Conservation (phyloP, 2,329 filamentous ascomycete genomes). For the Dendryphion nanum region DNA sequence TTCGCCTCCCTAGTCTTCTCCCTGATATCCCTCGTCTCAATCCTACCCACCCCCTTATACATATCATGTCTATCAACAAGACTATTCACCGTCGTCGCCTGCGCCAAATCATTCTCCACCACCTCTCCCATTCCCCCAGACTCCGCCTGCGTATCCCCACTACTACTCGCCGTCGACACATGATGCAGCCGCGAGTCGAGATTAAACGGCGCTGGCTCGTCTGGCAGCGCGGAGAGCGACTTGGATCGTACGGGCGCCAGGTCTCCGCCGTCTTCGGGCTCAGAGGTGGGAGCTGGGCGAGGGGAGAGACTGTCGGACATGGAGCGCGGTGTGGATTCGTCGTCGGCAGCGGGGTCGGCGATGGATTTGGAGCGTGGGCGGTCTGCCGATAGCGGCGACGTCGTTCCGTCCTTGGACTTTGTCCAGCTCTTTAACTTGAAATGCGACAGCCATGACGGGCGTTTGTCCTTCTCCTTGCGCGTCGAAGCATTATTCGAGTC, state of each 20-base stretch:
- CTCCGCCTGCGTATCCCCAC: conserved; percentile 10
- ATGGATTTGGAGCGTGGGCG: conserved; percentile 19
- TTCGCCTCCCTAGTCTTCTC: conserved; percentile 27
- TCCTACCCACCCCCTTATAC: conserved; percentile 35
- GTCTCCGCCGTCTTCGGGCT: conserved; percentile 5
- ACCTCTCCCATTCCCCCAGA: background rate
- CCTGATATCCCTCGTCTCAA: conserved; percentile 41
- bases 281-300: background rate
- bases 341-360: conserved; percentile 9
- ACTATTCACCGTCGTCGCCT: conserved; percentile 33
- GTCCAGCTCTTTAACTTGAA: conserved; percentile 30
- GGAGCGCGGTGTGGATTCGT: conserved; percentile 25
- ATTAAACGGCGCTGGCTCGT: conserved; percentile 18
- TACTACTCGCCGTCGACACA: conserved; percentile 9
- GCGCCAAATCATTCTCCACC: conserved; percentile 15
- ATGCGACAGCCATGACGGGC: conserved; percentile 27
- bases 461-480: conserved; percentile 23
- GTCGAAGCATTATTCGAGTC: conserved; percentile 12
- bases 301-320: conserved; percentile 18
- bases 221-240: conserved; percentile 31
- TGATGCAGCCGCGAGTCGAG: conserved; percentile 24
- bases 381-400: no score
- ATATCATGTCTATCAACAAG: conserved; percentile 45
- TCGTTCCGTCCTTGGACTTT: conserved; percentile 13
- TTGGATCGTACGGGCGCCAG: conserved; percentile 33